Conservation (phyloP, 495 filamentous ascomycete genomes). For the Tuber microsphaerosporum region DNA sequence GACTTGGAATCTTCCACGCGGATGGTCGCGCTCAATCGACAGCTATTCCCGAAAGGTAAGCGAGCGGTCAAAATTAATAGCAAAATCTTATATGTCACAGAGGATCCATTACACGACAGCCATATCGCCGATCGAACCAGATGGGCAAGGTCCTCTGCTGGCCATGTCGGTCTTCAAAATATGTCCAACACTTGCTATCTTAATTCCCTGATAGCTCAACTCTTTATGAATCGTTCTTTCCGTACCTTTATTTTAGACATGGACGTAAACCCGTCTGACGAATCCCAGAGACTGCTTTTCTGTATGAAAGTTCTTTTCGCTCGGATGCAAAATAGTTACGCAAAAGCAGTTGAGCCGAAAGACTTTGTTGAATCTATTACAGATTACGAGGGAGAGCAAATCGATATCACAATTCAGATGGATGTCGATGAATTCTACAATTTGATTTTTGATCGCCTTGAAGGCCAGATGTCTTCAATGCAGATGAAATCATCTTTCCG, state of each 20-base stretch:
- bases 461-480: conserved; percentile 64
- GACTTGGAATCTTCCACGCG: conserved; percentile 29
- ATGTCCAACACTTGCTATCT: conserved; percentile 96
- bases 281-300: conserved; percentile 60
- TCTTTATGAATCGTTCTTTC: conserved; percentile 93
- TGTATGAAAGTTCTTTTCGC: conserved; percentile 77
- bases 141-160: conserved; percentile 64
- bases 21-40: conserved; percentile 31
- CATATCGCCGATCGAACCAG: conserved; percentile 48
- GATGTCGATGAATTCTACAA: conserved; percentile 98
- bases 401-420: conserved; percentile 87
- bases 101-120: conserved; percentile 28
- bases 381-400: conserved; percentile 74
- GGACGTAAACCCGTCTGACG: conserved; percentile 50
- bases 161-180: conserved; percentile 78
- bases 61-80: neutral
- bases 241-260: conserved; percentile 71
- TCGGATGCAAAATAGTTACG: conserved; percentile 73
- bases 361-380: conserved; percentile 66
- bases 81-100: conserved; percentile 22
- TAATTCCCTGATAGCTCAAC: conserved; percentile 89
- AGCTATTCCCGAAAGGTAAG: conserved; percentile 37
- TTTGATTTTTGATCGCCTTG: conserved; percentile 82
- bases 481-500: conserved; percentile 69
- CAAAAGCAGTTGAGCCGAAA: conserved; percentile 63